Percentiles rank a stretch among this genome's conserved stretches.
Conservation (phyloP, 441 rosid genomes). For the Sinapis alba region DNA sequence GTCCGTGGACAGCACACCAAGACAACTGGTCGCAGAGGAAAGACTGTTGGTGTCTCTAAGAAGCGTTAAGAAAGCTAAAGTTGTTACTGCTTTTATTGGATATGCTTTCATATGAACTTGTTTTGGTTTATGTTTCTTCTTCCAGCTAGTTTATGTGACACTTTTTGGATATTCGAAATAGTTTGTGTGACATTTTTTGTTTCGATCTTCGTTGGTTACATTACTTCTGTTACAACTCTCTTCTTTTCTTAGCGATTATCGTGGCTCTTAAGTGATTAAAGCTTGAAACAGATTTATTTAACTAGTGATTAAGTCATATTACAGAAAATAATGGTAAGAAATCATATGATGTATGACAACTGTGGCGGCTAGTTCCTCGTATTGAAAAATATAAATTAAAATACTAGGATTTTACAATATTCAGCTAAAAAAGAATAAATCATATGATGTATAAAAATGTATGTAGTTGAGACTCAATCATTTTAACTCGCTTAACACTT, state of each 20-base stretch:
- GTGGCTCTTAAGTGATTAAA: not conserved
- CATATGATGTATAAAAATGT: not conserved
- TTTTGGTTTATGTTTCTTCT: constrained; percentile 2
- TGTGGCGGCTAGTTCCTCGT: not conserved
- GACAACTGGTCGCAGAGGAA: constrained; percentile 92
- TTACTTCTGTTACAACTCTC: not conserved
- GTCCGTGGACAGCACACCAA: constrained; percentile 95
- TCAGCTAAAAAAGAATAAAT: not conserved
- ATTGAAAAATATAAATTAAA: not conserved
- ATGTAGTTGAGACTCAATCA: not conserved
- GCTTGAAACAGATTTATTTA: not conserved
- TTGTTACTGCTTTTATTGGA: not conserved
- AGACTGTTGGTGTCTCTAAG: constrained; percentile 94
- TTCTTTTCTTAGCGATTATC: no score
- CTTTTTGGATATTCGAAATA: not conserved
- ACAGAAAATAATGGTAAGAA: not conserved
- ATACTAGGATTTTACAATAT: not conserved
- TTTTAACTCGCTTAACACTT: not conserved
- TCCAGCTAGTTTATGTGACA: not conserved
- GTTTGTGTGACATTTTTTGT: not conserved
- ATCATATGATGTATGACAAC: not conserved
- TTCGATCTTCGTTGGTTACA: not conserved
- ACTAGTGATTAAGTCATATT: not conserved
- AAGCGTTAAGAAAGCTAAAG: constrained; percentile 54
- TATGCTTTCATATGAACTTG: not conserved